Base-by-base conservation (phyloP, 495 filamentous ascomycete genomes). In the Penicillium desertorum region DNA sequence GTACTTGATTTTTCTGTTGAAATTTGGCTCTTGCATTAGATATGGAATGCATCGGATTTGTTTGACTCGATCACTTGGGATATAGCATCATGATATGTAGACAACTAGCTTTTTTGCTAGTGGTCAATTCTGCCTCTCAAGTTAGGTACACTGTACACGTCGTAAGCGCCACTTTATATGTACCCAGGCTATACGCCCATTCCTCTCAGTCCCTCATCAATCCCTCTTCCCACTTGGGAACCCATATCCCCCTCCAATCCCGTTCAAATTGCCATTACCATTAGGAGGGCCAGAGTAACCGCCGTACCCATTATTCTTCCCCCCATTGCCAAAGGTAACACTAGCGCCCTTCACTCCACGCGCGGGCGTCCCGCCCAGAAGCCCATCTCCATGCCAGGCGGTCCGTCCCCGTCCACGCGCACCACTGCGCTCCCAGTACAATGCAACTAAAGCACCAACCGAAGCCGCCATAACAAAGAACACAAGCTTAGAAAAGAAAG, bases 181-280 rank as follows among this genome's bases (percentile, higher is more conserved):
- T 34, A 44, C 34, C 36, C 17, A 60, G 27, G 17, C 4, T 59
- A 59, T 59, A 59, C 22, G 36, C 19, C 42, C 32, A 7, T 46
- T 39, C 39, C 27, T 30, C 5, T 17, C 19, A 2, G 17, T 8
- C 19, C 14, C 29, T 29, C 23, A 32, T 81, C 63, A 85, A 70
- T 84, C 82, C 51, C 76, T 82, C 68, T 84, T 83, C 30, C 78
- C 80, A 62, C 65, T 73, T 23, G 61, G 56, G 52, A 76, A 75
- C 19, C 74, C 76, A 71, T 81, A 82, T 32, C 72, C 72, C 59
- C 67, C 59, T 37, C 66, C 69, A 34, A 29, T 25, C n/a, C 50
- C 50, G 39, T 53, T 53, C 11, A 63, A 63, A 48, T 53, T 56
- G 16, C 59, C 71, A 55, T 60, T 57, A 4, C 56, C 57, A 60